These are phyloP conservation scores for Coemansia asiatica DNA, from an alignment of 192 early-diverging fungal genomes.

Conservation along the genomic window DNA sequence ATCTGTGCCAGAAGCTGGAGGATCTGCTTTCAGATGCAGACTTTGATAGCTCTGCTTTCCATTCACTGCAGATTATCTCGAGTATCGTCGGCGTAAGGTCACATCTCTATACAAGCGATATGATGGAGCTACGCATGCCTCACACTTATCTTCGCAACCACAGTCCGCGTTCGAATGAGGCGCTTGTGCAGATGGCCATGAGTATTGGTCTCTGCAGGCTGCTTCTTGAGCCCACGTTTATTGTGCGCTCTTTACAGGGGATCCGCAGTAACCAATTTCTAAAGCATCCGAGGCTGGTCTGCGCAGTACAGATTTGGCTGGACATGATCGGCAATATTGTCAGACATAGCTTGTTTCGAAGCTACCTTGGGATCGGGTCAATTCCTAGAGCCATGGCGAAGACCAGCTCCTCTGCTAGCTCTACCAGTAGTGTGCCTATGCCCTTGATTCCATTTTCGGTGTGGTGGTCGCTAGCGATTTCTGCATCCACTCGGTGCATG, in stretches of 20 bases:
- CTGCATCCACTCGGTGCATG: constrained; percentile 19
- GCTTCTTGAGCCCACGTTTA: constrained; percentile 24
- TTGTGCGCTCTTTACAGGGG: not conserved
- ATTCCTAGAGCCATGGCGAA: no score
- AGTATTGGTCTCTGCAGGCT: constrained; percentile 17
- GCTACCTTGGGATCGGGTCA: constrained; percentile 3
- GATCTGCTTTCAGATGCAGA: not conserved
- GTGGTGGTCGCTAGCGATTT: constrained; percentile 41
- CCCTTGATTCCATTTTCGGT: constrained; percentile 1
- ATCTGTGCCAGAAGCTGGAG: not conserved
- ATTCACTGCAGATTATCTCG: constrained; percentile 22
- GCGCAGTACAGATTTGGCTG: constrained; percentile 38
- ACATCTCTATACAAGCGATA: constrained; percentile 10
- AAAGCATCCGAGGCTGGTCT: constrained; percentile 7
- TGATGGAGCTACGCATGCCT: constrained; percentile 20
- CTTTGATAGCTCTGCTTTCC: constrained; percentile 1
- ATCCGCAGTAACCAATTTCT: constrained; percentile 7
- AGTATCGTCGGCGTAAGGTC: constrained; percentile 29
- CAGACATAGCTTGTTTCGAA: constrained; percentile 40
- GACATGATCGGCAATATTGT: constrained; percentile 33
- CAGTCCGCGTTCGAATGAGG: constrained; percentile 36
- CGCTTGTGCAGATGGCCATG: constrained; percentile 31
- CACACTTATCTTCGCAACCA: constrained; percentile 28
- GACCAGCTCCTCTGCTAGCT: not conserved
- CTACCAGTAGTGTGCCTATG: not conserved